Evolutionary conservation across 2,329 filamentous ascomycete genomes (phyloP).

Genomic region (Colletotrichum liaoningense): DNA sequence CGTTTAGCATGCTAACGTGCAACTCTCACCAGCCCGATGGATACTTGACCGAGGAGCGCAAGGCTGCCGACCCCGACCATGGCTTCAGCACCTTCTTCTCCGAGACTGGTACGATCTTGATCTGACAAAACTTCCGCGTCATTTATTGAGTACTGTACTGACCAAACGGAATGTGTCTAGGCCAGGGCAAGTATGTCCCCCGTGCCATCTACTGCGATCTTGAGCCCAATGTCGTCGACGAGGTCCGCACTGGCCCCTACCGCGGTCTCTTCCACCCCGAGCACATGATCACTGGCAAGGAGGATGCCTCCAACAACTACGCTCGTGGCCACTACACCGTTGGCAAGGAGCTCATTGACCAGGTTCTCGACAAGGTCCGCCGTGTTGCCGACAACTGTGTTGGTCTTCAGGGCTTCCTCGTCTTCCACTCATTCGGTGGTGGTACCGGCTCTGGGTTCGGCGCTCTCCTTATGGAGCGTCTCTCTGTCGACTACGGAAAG

Average conservation of each 20-base stretch:
- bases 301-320: slow-evolving; percentile 99
- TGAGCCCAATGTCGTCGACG: slow-evolving; percentile 99
- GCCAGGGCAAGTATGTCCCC: slow-evolving; percentile 98
- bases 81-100: slow-evolving; percentile 99
- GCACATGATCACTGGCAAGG: slow-evolving; percentile 99
- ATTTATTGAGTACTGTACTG: neutral
- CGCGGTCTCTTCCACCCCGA: slow-evolving; percentile 98
- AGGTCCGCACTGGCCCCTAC: slow-evolving; percentile 98
- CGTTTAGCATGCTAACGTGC: neutral
- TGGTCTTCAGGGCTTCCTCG: slow-evolving; percentile 97
- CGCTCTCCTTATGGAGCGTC: slow-evolving; percentile 97
- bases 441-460: slow-evolving; percentile 99
- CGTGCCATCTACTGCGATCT: slow-evolving; percentile 99
- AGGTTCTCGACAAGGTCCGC: slow-evolving; percentile 97
- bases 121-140: neutral
- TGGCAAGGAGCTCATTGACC: slow-evolving; percentile 98
- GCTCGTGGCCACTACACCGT: slow-evolving; percentile 99
- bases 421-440: slow-evolving; percentile 99
- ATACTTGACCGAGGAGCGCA: slow-evolving; percentile 98
- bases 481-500: slow-evolving; percentile 99
- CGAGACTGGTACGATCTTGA: slow-evolving; percentile 82
- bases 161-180: slow-evolving; percentile 57
- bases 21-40: slow-evolving; percentile 82
- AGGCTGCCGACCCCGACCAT: slow-evolving; percentile 90
- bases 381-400: slow-evolving; percentile 98